phyloP scores from a whole-genome alignment of 352 stramenopile species.

The Globisporangium radiosum region DNA sequence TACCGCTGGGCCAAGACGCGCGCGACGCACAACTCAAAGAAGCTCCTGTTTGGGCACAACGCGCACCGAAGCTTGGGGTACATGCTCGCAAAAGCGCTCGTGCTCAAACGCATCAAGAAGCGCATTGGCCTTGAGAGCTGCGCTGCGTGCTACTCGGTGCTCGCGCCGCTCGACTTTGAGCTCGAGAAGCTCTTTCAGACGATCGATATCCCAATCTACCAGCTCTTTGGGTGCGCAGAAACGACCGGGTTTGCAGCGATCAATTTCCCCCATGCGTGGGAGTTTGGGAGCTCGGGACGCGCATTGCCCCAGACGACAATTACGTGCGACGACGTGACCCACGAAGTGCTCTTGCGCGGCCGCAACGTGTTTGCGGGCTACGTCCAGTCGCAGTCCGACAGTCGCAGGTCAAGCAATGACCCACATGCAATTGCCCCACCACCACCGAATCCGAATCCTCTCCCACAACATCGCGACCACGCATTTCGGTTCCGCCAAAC shows the following conservation, averaged over 20 bases:
- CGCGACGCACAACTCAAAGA: slow-evolving; percentile 72
- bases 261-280: slow-evolving; percentile 70
- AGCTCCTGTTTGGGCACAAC: slow-evolving; percentile 51
- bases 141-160: slow-evolving; percentile 63
- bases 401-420: slow-evolving; percentile 2
- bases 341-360: slow-evolving; percentile 56
- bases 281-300: slow-evolving; percentile 61
- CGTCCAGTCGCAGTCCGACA: slow-evolving; percentile 14
- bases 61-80: slow-evolving; percentile 64
- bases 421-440: neutral
- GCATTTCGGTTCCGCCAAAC: slow-evolving; percentile 41
- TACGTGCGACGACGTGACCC: slow-evolving; percentile 50
- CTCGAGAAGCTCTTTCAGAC: slow-evolving; percentile 79
- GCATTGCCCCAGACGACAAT: slow-evolving; percentile 51
- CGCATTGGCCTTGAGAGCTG: slow-evolving; percentile 73
- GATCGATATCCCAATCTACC: slow-evolving; percentile 78
- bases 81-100: slow-evolving; percentile 69
- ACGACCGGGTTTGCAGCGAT: slow-evolving; percentile 62
- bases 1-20: slow-evolving; percentile 78
- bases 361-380: slow-evolving; percentile 75
- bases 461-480: neutral
- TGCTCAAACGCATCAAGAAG: slow-evolving; percentile 77
- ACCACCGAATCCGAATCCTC: neutral
- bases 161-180: slow-evolving; percentile 74
- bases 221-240: slow-evolving; percentile 62